Evolutionary conservation across 2,329 filamentous ascomycete species (phyloP), one percentile per base, ranked within the genome.

Genomic region (Rutstroemia sp.): DNA sequence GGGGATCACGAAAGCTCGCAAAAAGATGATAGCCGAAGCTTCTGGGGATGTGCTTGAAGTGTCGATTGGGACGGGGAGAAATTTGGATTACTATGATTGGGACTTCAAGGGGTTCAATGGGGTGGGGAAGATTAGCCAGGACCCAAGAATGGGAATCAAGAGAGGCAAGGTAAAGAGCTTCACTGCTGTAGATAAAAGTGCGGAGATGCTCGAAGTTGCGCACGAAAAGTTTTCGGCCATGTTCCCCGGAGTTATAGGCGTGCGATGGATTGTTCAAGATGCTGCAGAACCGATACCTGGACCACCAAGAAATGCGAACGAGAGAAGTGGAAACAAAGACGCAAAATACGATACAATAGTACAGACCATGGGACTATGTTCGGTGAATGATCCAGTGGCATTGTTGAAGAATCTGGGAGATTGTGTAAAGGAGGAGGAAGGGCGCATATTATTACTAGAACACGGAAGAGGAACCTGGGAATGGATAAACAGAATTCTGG

Each of bases 291-390:
- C 45, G 8, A 67, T 66, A 49, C 67, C 68, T 41, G 58, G 59
- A 21, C 61, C 65, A 5, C 65, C 66, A 2, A 61, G 25, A 16
- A 64, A 59, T 50, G 52, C 61, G 3, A 59, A 63, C 53, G 65
- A 66, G 51, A 61, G 54, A 12, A 61, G 61, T 52, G 62, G 63
- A 8, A 65, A 59, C 34, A 54, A 58, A 3, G 56, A 50, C 1
- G 50, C 50, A 25, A 68, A 67, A 56, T 86, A 85, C 71, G 83
- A 86, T 70, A 85, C 81, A 2, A 71, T 86, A 39, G 66, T 86
- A 30, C 82, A 86, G 65, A 84, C 81, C 0, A 86, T 86, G 70
- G 82, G 82, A 4, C 75, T 86, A 25, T 86, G 83, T 70, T 83
- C 79, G 63, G 82, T 85, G 2, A 72, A 73, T 4, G 77, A 84